phyloP scores from a whole-genome alignment of 129 eudicot species.

The Saposhnikovia divaricata region DNA sequence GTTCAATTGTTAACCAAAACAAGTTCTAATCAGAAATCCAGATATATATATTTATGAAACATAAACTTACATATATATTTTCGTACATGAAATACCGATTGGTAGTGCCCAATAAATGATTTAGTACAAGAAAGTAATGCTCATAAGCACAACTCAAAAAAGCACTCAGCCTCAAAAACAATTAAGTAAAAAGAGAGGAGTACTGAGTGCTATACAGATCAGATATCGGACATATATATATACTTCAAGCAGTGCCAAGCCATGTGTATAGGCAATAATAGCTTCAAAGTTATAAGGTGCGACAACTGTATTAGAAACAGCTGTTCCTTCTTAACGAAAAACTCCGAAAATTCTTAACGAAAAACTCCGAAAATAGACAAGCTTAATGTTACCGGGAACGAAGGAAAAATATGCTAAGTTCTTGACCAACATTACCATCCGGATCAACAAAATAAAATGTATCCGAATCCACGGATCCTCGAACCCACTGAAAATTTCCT shows the following conservation, averaged over 20 bases:
- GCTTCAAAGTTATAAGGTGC: constrained; percentile 9
- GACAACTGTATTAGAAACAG: constrained; percentile 18
- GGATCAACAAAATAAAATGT: constrained; percentile 76
- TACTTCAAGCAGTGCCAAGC: constrained; percentile 6
- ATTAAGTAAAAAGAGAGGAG: not conserved
- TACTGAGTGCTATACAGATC: constrained; percentile 3
- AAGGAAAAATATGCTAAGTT: constrained; percentile 68
- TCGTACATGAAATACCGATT: not conserved
- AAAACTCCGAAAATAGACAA: not conserved
- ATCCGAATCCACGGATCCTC: constrained; percentile 37
- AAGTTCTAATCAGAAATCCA: no score
- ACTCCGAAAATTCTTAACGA: not conserved
- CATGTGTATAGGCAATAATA: constrained; percentile 6
- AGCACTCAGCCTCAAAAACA: not conserved
- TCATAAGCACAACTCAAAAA: constrained; percentile 15
- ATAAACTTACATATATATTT: not conserved
- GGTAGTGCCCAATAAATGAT: not conserved
- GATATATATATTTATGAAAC: no score
- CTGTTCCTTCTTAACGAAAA: not conserved
- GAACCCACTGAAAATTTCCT: constrained; percentile 52
- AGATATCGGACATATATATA: not conserved
- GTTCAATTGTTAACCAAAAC: no score
- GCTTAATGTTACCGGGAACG: constrained; percentile 36
- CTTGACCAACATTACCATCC: constrained; percentile 62
- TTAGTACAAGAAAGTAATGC: constrained; percentile 12